Conservation (phyloP, 371 early-diverging fungal species). For the Vittaforma corneae region DNA sequence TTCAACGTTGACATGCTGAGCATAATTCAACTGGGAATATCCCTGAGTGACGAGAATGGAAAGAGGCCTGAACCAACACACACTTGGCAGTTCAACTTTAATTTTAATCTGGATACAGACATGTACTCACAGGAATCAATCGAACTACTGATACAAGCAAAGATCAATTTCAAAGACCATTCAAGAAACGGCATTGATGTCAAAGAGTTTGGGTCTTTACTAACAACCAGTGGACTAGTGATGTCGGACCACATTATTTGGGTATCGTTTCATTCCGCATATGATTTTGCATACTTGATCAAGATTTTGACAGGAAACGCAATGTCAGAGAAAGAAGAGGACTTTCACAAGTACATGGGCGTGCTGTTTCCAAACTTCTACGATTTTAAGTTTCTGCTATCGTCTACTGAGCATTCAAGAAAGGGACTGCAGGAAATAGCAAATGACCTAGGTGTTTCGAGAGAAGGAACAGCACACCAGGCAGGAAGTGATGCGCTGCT, state of each 20-base stretch:
- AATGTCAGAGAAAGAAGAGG: conserved; percentile 77
- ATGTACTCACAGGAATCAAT: conserved; percentile 99
- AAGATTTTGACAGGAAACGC: conserved; percentile 79
- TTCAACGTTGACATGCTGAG: conserved; percentile 94
- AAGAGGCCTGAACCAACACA: conserved; percentile 70
- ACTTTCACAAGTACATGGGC: conserved; percentile 80
- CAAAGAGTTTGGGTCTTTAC: conserved; percentile 83
- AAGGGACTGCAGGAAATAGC: conserved; percentile 97
- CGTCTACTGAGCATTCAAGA: conserved; percentile 79
- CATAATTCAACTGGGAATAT: conserved; percentile 94
- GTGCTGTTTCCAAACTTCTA: conserved; percentile 90
- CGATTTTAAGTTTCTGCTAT: conserved; percentile 94
- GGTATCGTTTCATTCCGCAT: conserved; percentile 94
- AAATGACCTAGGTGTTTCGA: conserved; percentile 71
- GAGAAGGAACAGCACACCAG: conserved; percentile 95
- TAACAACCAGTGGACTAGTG: conserved; percentile 90
- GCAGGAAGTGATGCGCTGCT: conserved; percentile 94
- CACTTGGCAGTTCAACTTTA: conserved; percentile 99
- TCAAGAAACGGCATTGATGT: conserved; percentile 90
- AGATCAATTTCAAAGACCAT: conserved; percentile 91
- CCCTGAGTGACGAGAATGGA: conserved; percentile 82
- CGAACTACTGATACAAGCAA: conserved; percentile 81
- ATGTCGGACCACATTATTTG: conserved; percentile 79
- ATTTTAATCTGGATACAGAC: conserved; percentile 77
- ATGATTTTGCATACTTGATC: conserved; percentile 95